phyloP scores from a whole-genome alignment of 495 filamentous ascomycete species.

The Aspergillus funiculosus region DNA sequence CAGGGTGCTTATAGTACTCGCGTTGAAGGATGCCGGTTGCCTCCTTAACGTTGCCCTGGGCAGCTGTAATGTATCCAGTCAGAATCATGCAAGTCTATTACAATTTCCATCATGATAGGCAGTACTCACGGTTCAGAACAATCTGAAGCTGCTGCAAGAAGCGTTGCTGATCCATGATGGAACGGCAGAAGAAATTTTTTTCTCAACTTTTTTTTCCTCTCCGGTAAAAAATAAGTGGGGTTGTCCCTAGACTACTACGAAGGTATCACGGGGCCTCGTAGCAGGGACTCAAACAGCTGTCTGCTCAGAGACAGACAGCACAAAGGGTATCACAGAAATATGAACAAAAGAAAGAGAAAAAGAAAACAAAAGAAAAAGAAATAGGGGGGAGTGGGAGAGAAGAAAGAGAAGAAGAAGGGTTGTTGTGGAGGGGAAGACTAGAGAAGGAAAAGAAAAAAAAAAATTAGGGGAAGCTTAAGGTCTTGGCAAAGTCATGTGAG shows the following conservation, averaged over 20 bases:
- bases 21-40: constrained; percentile 87
- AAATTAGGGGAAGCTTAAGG: constrained; percentile 11
- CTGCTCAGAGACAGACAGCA: constrained; percentile 33
- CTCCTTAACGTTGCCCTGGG: constrained; percentile 63
- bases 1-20: constrained; percentile 80
- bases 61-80: constrained; percentile 21
- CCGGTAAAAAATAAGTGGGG: constrained; percentile 10
- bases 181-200: constrained; percentile 11
- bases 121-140: constrained; percentile 63
- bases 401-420: constrained; percentile 19
- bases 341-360: constrained; percentile 25
- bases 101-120: neutral
- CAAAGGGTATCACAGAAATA: constrained; percentile 37
- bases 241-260: constrained; percentile 24
- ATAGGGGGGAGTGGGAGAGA: constrained; percentile 15
- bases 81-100: neutral
- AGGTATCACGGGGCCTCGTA: constrained; percentile 13
- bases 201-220: too few relatives aligned
- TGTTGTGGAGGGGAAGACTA: constrained; percentile 19
- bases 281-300: constrained; percentile 28
- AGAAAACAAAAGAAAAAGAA: constrained; percentile 20
- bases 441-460: constrained; percentile 25
- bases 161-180: constrained; percentile 65
- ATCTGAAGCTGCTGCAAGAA: constrained; percentile 70
- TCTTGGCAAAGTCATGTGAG: constrained; percentile 12